Evolutionary conservation across 1,284 basidiomycete genomes (phyloP), one percentile per base, ranked within the genome.

Genomic region (Irpex sp.): DNA sequence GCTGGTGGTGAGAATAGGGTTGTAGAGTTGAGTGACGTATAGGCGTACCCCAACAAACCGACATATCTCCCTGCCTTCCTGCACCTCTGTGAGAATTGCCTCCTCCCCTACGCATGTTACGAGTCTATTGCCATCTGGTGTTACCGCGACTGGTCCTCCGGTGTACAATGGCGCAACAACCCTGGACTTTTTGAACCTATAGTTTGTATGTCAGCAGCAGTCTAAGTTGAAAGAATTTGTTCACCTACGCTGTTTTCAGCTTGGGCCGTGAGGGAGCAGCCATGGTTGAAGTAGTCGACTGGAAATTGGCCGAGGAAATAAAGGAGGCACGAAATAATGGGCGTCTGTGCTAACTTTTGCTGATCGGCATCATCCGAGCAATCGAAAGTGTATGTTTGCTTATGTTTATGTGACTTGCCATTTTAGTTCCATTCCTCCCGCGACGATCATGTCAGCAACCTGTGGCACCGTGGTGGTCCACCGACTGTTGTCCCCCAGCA

Each of bases 41-140:
- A 50, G 9, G 17, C 47, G 47, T 50, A 97, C 95, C 63, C 92
- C 90, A 63, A 85, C 79, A 74, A 97, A 93, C 7, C 88, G 83
- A 71, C 90, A 93, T 54, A 98, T 84, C 63, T 92, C 83, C 50
- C 79, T 76, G 4, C 95, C 95, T 39, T 83, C 87, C 36, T 80
- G 76, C 8, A 95, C 80, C 68, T 97, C 88, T 8, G 95, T 97
- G 58, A 97, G 77, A 17, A 97, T 72, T 1, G 93, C 89, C 66
- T 95, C 89, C 70, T 97, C 93, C 58, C 87, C 89, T 57, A 98
- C 86, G 65, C 94, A 95, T 37, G 94, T 94, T 60, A 96, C 84
- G 35, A 98, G 82, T 74, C 83, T 87, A 57, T 79, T 78, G 53
- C 93, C 95, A 81, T 98, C 94, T 60, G 81, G 77, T 4, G 92